Percentiles rank a stretch among this genome's conserved stretches.
These are phyloP conservation scores for Adiantum capillusveneris DNA, from an alignment of 75 land plant genomes.

Conservation along the genomic window DNA sequence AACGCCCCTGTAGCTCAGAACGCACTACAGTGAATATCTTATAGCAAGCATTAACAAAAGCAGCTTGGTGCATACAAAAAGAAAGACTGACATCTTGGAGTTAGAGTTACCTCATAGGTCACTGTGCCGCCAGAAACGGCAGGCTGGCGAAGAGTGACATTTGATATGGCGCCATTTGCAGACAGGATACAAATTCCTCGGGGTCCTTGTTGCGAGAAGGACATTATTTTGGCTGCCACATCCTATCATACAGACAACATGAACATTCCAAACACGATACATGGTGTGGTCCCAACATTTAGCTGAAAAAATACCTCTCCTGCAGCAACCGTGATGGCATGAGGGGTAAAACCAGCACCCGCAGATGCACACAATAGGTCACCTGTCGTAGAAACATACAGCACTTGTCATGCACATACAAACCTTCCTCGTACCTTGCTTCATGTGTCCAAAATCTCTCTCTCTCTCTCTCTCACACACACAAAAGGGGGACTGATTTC, in stretches of 20 bases:
- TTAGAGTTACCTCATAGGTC: conserved; percentile 80
- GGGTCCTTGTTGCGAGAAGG: conserved; percentile 66
- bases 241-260: conserved; percentile 36
- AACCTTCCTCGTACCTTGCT: too few species aligned
- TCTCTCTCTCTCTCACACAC: too few species aligned
- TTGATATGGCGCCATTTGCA: conserved; percentile 83
- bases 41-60: too few species aligned
- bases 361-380: conserved; percentile 47
- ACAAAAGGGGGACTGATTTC: too few species aligned
- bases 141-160: conserved; percentile 76
- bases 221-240: conserved; percentile 62
- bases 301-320: too few species aligned
- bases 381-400: conserved; percentile 33
- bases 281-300: too few species aligned
- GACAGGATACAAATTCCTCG: conserved; percentile 67
- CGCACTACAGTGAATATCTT: not conserved
- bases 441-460: too few species aligned
- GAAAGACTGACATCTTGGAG: too few species aligned
- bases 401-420: too few species aligned
- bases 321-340: conserved; percentile 60
- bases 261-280: too few species aligned
- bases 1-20: conserved; percentile 50
- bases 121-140: conserved; percentile 75
- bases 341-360: conserved; percentile 72
- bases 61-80: too few species aligned